Percentiles rank a stretch among this genome's conserved stretches.
Conservation (phyloP, 768 basidiomycete species). For the Tephrocybe sp. region DNA sequence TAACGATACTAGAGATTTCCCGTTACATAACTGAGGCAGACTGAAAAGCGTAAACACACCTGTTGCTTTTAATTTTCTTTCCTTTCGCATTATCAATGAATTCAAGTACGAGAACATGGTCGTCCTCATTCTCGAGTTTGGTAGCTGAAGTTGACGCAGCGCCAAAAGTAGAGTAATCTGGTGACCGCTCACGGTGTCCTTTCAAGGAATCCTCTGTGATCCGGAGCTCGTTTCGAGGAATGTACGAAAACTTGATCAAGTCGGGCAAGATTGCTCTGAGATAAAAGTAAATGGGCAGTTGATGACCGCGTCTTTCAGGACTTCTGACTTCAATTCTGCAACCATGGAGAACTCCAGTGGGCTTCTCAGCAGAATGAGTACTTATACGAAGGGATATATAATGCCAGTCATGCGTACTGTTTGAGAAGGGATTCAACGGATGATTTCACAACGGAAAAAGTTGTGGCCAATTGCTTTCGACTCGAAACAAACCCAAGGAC, state of each 20-base stretch:
- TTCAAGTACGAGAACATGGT: conserved; percentile 48
- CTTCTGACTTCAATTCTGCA: conserved; percentile 76
- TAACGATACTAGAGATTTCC: conserved; percentile 13
- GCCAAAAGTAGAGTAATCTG: conserved; percentile 35
- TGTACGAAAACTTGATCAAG: conserved; percentile 80
- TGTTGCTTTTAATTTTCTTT: conserved; percentile 29
- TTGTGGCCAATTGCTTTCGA: conserved; percentile 76
- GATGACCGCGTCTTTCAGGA: not conserved
- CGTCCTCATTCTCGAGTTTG: conserved; percentile 19
- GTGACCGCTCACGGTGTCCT: conserved; percentile 32
- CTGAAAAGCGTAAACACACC: conserved; percentile 23
- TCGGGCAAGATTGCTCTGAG: conserved; percentile 78
- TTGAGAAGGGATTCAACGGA: conserved; percentile 84
- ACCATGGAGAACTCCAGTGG: conserved; percentile 77
- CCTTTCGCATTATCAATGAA: conserved; percentile 36
- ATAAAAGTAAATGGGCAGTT: not conserved
- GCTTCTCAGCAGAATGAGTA: conserved; percentile 36
- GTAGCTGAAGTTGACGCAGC: conserved; percentile 27
- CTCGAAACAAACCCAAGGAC: conserved; percentile 87
- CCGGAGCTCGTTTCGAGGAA: conserved; percentile 60
- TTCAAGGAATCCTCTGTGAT: conserved; percentile 42
- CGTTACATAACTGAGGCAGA: too few relatives aligned
- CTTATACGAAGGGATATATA: not conserved
- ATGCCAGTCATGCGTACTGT: conserved; percentile 44
- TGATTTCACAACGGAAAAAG: conserved; percentile 69